Conservation (phyloP, 1,139 yeast genomes). For the Kodamaea sp. region DNA sequence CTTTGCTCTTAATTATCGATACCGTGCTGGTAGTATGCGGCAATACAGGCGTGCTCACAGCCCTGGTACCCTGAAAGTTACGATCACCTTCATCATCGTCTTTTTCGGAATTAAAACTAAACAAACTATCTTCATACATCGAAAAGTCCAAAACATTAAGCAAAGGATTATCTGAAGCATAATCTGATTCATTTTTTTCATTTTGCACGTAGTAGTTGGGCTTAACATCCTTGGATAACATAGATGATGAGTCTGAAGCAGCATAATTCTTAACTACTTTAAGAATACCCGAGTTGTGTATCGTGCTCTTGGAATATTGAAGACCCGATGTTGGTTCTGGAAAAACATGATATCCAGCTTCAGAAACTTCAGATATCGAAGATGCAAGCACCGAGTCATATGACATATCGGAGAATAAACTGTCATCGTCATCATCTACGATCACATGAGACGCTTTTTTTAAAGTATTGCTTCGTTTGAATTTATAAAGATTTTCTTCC, state of each 20-base stretch:
- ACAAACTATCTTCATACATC: conserved; percentile 10
- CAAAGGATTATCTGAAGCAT: conserved; percentile 5
- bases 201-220: neutral
- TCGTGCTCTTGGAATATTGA: too few relatives aligned
- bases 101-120: conserved; percentile 3
- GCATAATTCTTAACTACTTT: conserved; percentile 7
- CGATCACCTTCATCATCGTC: neutral
- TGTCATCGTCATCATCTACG: conserved; percentile 19
- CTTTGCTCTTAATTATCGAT: conserved; percentile 3
- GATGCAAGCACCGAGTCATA: conserved; percentile 3
- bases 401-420: conserved; percentile 20
- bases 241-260: conserved; percentile 3
- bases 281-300: conserved; percentile 3
- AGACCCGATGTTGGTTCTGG: too few relatives aligned
- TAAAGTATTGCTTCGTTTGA: conserved; percentile 4
- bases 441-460: conserved; percentile 11
- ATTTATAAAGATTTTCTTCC: conserved; percentile 7
- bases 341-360: neutral
- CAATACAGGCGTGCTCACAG: too few relatives aligned
- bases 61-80: too few relatives aligned
- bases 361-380: conserved; percentile 6
- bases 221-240: conserved; percentile 2
- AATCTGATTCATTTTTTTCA: conserved; percentile 3
- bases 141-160: conserved; percentile 4
- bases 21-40: neutral